Evolutionary conservation across 352 stramenopile species (phyloP), one percentile per base, ranked within the genome.

Genomic region (Phytopythium sindhum): DNA sequence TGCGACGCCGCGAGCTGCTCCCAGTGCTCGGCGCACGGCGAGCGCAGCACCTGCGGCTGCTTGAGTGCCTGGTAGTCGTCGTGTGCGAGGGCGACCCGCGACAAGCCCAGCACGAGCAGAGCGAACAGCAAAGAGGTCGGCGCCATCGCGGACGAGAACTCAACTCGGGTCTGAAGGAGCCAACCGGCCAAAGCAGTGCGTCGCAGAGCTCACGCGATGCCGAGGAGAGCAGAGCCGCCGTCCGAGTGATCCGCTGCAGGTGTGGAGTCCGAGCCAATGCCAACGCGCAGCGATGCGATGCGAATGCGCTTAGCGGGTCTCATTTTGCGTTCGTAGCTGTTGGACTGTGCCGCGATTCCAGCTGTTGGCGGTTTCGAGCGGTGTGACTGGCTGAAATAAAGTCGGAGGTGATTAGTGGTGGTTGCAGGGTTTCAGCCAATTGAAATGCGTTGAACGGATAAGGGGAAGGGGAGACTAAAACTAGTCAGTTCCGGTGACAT

Each of bases 31-130:
- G 73, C 75, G 48, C 77, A 86, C 14, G 75, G 69, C 19, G 77
- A 86, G 65, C 77, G 45, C 52, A 79, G 77, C 42, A 83, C 44
- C 35, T 60, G 54, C 37, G 77, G 77, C 63, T 82, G 75, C 42
- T 68, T 59, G 21, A 86, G 71, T 17, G 68, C 24, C 37, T 81
- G 28, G 67, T 81, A 82, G 73, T 86, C 77, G 50, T 81, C 55
- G 41, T 61, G 55, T n/a, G 55, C 55, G 23, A 21, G 23, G 8
- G 35, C 53, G 29, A 2, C 21, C 17, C 21, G 29, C 15, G 26
- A 26, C 37, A 61, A 17, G n/a, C 15, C 23, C 39, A 61, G 37
- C 55, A 41, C 0, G 3, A 52, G 39, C 37, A 21, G 3, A 26
- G 28, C 23, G 15, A 35, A 41, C 55, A 61, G 41, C 55, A 17